phyloP scores from a whole-genome alignment of 2,329 filamentous ascomycete species.

The Sporothrix globosa region DNA sequence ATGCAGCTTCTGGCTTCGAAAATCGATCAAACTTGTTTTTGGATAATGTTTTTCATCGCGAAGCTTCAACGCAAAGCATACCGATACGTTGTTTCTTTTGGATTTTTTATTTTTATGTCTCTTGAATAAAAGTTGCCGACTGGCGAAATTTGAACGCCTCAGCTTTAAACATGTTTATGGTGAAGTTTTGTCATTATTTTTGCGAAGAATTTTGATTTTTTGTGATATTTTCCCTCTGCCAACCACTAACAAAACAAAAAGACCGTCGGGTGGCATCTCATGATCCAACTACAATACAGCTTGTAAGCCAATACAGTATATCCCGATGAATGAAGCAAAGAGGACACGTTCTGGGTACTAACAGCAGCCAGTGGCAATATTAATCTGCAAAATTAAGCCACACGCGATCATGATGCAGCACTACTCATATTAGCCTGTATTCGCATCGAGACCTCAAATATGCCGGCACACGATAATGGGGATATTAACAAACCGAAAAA shows the following conservation, averaged over 20 bases:
- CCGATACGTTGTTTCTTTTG: not conserved
- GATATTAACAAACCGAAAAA: not conserved
- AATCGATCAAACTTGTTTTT: not conserved
- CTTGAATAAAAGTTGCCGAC: not conserved
- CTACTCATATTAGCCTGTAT: slow-evolving; percentile 25
- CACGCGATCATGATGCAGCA: slow-evolving; percentile 10
- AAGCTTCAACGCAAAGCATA: not conserved
- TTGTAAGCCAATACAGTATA: too few species aligned
- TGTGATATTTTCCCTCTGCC: too few species aligned
- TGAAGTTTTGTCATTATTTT: too few species aligned
- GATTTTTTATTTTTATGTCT: not conserved
- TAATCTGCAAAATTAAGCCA: not conserved
- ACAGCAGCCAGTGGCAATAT: not conserved
- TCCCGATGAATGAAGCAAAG: too few species aligned
- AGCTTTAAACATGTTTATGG: too few species aligned
- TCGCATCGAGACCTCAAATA: slow-evolving; percentile 8
- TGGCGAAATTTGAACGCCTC: too few species aligned
- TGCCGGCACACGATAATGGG: not conserved
- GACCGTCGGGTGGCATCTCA: too few species aligned
- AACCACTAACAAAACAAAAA: too few species aligned
- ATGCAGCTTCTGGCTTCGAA: too few species aligned
- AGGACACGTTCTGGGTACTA: too few species aligned
- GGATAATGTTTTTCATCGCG: not conserved
- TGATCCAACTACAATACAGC: too few species aligned
- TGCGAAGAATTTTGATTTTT: too few species aligned